These are phyloP conservation scores for Oryza nivara DNA, from an alignment of 176 grass and related monocot genomes.

Conservation along the genomic window DNA sequence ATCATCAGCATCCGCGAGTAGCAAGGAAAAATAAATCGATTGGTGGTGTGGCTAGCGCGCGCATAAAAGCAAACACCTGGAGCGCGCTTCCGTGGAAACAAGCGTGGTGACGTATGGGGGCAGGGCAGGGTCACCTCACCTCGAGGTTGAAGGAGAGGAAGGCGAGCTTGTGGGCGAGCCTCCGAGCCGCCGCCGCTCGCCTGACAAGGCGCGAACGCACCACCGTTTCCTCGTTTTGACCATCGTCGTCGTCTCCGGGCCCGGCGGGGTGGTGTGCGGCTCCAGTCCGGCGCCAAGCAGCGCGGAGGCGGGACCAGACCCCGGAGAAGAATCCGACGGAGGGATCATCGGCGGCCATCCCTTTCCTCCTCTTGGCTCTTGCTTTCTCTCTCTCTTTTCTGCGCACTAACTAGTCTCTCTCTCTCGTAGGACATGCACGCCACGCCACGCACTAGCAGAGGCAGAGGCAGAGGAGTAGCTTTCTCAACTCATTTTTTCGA, in stretches of 20 bases:
- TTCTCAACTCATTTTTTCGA: no score
- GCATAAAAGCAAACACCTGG: background rate
- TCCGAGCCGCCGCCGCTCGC: slow-evolving; percentile 23
- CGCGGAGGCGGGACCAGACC: slow-evolving; percentile 20
- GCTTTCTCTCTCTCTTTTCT: no score
- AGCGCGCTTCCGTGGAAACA: background rate
- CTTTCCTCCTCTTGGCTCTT: no score
- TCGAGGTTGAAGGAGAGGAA: slow-evolving; percentile 55
- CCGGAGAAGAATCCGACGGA: slow-evolving; percentile 33
- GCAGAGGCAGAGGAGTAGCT: no score
- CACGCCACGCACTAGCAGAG: no score
- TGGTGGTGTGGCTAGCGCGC: background rate
- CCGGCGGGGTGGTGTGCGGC: background rate
- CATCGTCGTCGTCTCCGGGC: background rate
- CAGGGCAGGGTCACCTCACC: slow-evolving; percentile 2
- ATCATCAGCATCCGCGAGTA: background rate
- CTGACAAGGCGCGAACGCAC: slow-evolving; percentile 17
- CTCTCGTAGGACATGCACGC: no score
- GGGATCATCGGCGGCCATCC: slow-evolving; percentile 1
- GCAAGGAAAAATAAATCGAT: background rate
- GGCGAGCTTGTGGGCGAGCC: slow-evolving; percentile 36
- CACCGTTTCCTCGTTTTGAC: background rate
- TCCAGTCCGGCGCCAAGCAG: background rate
- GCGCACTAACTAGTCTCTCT: no score
- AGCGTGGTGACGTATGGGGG: no score